Evolutionary conservation across 805 yeast species (phyloP), one percentile per base, ranked within the genome.

Genomic region (Nakazawaea ambrosiae): DNA sequence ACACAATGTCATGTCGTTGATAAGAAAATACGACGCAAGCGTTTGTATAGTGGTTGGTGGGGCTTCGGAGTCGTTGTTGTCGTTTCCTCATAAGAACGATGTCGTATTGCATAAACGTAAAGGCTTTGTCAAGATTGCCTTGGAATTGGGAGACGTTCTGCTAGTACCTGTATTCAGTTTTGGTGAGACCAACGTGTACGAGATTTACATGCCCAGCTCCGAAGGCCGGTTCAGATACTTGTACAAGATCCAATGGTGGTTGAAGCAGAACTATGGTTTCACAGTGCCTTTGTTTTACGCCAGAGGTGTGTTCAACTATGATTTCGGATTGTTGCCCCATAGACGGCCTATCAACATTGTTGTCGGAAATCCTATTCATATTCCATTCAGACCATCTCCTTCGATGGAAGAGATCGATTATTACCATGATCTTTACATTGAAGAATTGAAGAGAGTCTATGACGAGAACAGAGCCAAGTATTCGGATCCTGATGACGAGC

Each of bases 31-130:
- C 40, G 76, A 81, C 45, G 79, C 75, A 48, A 83, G 95, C 2
- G 81, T 89, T 10, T 83, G 90, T 44, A 79, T 92, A 41, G 97
- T 92, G 1, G 79, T 92, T 18, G 98, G 98, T 2, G 98, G 98
- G 0, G 97, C 97, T 0, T 83, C 87, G 42, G 98, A 92, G 51
- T 78, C 94, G 1, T 63, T 92, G 26, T 55, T 85, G 20, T 75
- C 85, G 5, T 64, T 66, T 37, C 78, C 82, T 0, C 75, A 76
- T 7, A 71, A 76, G 46, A 71, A 73, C 37, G 81, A 82, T 41
- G 61, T 92, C 33, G 85, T 92, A 0, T 60, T 92, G 29, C 69
- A 78, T 28, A 80, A 76, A 45, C 69, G 98, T 27, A 83, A 80
- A 50, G 98, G 98, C 0, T 92, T 92, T 58, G 78, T 92, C 20